A percentile compares a stretch with the other conserved stretches of the same genome.
phyloP scores from a whole-genome alignment of 768 basidiomycete genomes.

The Pleurotus tuoliensis region DNA sequence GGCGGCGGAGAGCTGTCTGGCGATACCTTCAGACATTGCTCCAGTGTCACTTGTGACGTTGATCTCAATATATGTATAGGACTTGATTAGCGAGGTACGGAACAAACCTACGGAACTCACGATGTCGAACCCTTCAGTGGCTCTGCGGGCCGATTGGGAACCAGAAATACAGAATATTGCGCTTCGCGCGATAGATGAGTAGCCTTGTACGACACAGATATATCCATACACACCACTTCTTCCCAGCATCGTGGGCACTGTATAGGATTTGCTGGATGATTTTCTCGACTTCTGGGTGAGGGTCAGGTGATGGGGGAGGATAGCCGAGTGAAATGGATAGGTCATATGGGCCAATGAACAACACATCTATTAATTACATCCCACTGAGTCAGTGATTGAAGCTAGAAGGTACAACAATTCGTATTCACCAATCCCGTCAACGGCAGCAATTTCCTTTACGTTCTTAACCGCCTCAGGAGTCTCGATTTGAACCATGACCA shows the following conservation, averaged over 20 bases:
- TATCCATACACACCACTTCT: constrained; percentile 53
- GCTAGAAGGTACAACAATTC: background rate
- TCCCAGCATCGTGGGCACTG: constrained; percentile 47
- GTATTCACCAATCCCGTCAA: constrained; percentile 56
- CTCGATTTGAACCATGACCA: constrained; percentile 68
- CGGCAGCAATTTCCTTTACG: constrained; percentile 52
- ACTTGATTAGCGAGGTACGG: too few relatives aligned
- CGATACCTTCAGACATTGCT: constrained; percentile 36
- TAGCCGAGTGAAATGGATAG: constrained; percentile 61
- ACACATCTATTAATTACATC: constrained; percentile 29
- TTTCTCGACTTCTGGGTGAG: constrained; percentile 59
- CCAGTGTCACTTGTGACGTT: constrained; percentile 43
- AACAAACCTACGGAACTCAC: constrained; percentile 17
- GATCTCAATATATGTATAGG: constrained; percentile 33
- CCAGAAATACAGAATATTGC: constrained; percentile 48
- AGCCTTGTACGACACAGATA: background rate
- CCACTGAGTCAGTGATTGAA: too few relatives aligned
- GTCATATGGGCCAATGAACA: constrained; percentile 69
- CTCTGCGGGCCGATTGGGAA: constrained; percentile 37
- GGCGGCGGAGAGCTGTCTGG: constrained; percentile 21
- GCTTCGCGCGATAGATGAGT: constrained; percentile 19
- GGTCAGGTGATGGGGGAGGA: constrained; percentile 58
- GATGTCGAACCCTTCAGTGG: constrained; percentile 51
- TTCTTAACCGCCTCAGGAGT: constrained; percentile 57
- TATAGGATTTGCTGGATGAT: constrained; percentile 51